Base-by-base conservation (phyloP, 352 stramenopile genomes). In the Discostella stelligera region DNA sequence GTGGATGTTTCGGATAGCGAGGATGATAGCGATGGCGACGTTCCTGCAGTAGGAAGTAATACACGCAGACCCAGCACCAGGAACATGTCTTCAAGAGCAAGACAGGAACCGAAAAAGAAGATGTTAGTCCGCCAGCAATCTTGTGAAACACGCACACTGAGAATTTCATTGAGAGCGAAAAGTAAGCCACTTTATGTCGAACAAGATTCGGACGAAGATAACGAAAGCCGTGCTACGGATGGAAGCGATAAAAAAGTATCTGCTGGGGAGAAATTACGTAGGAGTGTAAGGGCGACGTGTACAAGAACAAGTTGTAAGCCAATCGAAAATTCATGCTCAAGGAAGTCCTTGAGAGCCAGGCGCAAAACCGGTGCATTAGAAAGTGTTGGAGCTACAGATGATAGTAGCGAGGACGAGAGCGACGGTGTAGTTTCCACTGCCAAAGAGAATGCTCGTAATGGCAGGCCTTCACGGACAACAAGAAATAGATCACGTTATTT, bases 191-290 rank as follows among this genome's bases (percentile, higher is more conserved):
- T 16, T n/a, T 66, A 66, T 48, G 39, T 7, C 13, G 61, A 68
- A 10, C 30, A 66, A 56, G 46, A 16, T 52, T 67, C 39, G 27
- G 52, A 55, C 3, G 44, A 79, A 32, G 67, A 67, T 39, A 44
- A 59, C 21, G 21, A 61, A 25, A 30, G 11, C n/a, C 32, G 41
- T 48, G 3, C 66, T 48, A 48, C 20, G 44, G 20, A 23, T 52
- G 44, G 64, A 7, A 52, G 39, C 25, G 27, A 79, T 14, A 27
- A 59, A 25, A 55, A 70, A 66, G 55, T 52, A 49, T 44, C 54
- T n/a, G 23, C 54, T 63, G 59, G 21, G 18, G 48, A 71, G 52
- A 65, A 52, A 18, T 25, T 23, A 27, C 20, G 30, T 32, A 58
- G 7, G 50, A 32, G 20, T 32, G 50, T 21, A n/a, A n/a, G n/a